A percentile compares a stretch with the other conserved stretches of the same genome.
Conservation (phyloP, 2,329 filamentous ascomycete genomes). For the Trichoderma sp. region DNA sequence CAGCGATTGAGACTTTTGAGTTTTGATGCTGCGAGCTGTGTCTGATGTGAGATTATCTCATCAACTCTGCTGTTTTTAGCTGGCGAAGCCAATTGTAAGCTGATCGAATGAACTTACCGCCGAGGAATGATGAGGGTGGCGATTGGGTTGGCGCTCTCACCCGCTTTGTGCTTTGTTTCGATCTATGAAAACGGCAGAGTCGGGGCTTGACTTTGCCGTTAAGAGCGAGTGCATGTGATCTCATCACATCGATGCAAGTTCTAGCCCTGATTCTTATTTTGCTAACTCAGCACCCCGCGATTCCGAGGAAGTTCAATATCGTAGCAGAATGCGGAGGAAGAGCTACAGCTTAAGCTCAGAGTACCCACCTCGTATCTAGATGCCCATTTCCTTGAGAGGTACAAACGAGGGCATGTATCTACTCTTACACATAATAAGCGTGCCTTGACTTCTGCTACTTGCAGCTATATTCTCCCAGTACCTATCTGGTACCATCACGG, state of each 20-base stretch:
- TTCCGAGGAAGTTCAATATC: neutral
- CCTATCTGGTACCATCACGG: neutral
- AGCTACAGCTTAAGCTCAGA: neutral
- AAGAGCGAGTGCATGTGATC: neutral
- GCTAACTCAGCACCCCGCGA: neutral
- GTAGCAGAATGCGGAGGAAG: neutral
- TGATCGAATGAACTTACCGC: neutral
- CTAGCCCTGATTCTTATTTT: neutral
- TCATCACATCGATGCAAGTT: slow-evolving; percentile 20
- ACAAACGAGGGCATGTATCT: neutral
- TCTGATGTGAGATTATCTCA: slow-evolving; percentile 20
- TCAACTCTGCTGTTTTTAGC: neutral
- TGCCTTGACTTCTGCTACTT: neutral
- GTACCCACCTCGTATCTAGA: neutral
- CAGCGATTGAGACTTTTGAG: slow-evolving; percentile 1
- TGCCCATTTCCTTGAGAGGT: neutral
- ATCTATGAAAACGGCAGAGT: slow-evolving; percentile 2
- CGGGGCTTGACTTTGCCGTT: neutral
- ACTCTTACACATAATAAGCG: neutral
- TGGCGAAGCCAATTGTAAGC: neutral
- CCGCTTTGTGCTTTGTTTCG: neutral
- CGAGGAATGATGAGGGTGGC: slow-evolving; percentile 5
- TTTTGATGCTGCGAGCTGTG: neutral
- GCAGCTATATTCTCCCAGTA: neutral
- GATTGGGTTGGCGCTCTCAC: neutral